Evolutionary conservation across 2,329 filamentous ascomycete species (phyloP), one percentile per base, ranked within the genome.

Genomic region (Ascochyta clinopodiicola): DNA sequence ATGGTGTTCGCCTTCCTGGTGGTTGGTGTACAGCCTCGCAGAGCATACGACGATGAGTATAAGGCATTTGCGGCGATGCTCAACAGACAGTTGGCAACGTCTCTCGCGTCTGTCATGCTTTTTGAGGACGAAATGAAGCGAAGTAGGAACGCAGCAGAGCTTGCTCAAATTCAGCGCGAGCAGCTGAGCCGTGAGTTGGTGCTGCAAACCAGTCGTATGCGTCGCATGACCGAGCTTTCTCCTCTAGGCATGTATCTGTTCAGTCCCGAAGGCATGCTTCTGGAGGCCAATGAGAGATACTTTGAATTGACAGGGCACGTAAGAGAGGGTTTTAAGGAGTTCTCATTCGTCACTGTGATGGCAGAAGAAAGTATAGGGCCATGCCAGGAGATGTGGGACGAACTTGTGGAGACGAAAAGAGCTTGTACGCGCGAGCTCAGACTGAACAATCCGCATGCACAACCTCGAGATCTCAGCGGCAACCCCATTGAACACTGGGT

Each of bases 271-370:
- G 78, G 77, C 4, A 67, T 78, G 2, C 60, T 82, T 5, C 49
- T 71, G 9, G 70, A 73, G 51, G 79, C 73, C 2, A 82, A 82
- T 32, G 78, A 80, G 2, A 75, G 76, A 4, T 82, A 78, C 57
- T 82, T 77, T 49, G 77, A 80, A 31, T 78, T 82, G 75, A 81
- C 77, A 0, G 79, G 78, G 0, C 75, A 78, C 35, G 63, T 66
- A 0, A 66, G 75, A 22, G 77, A 79, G 2, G 60, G 66, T 0
- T 66, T 76, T 8, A 71, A 68, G 19, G 73, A 79, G 22, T 77
- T 80, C 61, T 76, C 75, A 0, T 82, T 77, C 71, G 71, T 77
- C 43, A 71, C 77, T 5, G 68, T 77, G 17, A 72, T 83, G 31
- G 62, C 70, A 6, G 75, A 77, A 2, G 67, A 66, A 22, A 78